Evolutionary conservation across 805 yeast genomes (phyloP).

Genomic region (Nakazawaea sp.): DNA sequence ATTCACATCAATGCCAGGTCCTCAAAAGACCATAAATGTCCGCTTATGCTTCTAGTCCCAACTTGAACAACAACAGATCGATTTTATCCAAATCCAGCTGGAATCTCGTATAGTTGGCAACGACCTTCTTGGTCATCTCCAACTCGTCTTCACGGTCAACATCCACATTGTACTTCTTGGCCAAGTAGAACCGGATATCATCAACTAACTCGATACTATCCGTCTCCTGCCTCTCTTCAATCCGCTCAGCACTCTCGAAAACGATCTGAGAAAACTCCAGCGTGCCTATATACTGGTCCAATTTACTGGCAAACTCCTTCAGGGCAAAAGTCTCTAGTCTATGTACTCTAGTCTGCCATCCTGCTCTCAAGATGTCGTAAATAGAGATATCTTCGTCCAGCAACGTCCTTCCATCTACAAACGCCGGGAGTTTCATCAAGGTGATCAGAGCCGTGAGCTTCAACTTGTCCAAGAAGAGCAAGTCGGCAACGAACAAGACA

Average conservation of each 20-base stretch:
- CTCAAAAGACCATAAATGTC: too few species aligned
- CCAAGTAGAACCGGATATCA: conserved; percentile 62
- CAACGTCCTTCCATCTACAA: conserved; percentile 14
- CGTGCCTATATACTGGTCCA: conserved; percentile 29
- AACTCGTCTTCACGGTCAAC: conserved; percentile 13
- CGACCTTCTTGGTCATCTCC: too few species aligned
- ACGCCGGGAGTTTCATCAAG: conserved; percentile 25
- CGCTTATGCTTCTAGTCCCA: conserved; percentile 38
- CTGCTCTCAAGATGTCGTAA: conserved; percentile 52
- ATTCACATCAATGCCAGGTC: too few species aligned
- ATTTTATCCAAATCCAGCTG: conserved; percentile 30
- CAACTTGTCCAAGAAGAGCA: conserved; percentile 51
- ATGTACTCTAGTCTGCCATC: conserved; percentile 63
- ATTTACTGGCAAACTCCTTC: conserved; percentile 43
- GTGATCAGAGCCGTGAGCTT: conserved; percentile 56
- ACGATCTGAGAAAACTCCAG: conserved; percentile 32
- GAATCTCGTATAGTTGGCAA: conserved; percentile 26
- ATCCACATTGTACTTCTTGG: conserved; percentile 28
- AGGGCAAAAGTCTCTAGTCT: conserved; percentile 62
- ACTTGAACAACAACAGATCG: conserved; percentile 29
- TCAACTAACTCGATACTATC: conserved; percentile 78
- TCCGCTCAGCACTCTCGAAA: conserved; percentile 42
- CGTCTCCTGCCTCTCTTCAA: conserved; percentile 56
- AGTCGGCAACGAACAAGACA: conserved; percentile 52
- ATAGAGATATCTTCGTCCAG: conserved; percentile 28